Percentiles rank a stretch among this genome's conserved stretches.
These are phyloP conservation scores for Calonectria honghensis DNA, from an alignment of 2,329 filamentous ascomycete genomes.

Conservation along the genomic window DNA sequence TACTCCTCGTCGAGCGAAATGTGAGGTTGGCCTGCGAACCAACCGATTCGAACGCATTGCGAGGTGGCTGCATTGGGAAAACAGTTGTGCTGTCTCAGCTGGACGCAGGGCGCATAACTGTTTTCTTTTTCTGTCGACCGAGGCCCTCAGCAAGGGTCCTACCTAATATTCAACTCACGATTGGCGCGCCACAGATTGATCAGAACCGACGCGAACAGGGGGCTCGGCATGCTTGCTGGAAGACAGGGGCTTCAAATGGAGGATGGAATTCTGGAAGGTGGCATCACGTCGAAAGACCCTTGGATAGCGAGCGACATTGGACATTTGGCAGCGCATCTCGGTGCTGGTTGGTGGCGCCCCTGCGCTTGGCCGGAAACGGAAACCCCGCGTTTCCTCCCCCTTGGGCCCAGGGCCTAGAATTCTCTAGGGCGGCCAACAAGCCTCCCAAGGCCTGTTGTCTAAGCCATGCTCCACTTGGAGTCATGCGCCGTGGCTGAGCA, in stretches of 20 bases:
- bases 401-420: not conserved
- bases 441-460: not conserved
- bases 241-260: not conserved
- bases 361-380: not conserved
- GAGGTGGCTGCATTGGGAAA: not conserved
- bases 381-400: slow-evolving; percentile 2
- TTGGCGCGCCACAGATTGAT: not conserved
- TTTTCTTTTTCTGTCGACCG: not conserved
- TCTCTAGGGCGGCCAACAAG: not conserved
- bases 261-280: not conserved
- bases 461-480: not conserved
- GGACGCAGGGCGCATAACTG: not conserved
- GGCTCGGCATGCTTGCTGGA: not conserved
- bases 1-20: not conserved
- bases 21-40: not conserved
- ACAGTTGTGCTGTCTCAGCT: not conserved
- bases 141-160: not conserved
- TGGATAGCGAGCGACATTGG: not conserved
- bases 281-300: not conserved
- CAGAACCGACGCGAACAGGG: not conserved
- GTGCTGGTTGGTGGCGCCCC: not conserved
- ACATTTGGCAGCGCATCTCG: not conserved
- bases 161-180: not conserved
- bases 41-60: not conserved
- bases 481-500: slow-evolving; percentile 2